phyloP scores from a whole-genome alignment of 495 filamentous ascomycete genomes.

The Rhypophila decipiens region DNA sequence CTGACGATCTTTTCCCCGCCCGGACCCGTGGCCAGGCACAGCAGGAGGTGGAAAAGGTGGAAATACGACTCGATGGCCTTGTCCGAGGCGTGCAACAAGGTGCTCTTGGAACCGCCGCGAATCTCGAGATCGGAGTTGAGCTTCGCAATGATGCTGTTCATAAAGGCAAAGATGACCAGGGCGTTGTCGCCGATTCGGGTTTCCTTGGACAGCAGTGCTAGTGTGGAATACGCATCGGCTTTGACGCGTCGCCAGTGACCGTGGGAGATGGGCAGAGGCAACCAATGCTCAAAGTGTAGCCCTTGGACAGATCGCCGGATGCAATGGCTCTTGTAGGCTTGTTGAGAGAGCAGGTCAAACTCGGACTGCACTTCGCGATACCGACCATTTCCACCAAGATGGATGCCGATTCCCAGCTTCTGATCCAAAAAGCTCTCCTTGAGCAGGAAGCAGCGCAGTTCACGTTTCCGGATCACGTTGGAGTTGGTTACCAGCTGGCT shows the following conservation, averaged over 20 bases:
- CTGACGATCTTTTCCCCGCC: conserved; percentile 14
- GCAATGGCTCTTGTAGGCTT: conserved; percentile 26
- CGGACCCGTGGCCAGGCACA: conserved; percentile 31
- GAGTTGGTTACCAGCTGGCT: conserved; percentile 26
- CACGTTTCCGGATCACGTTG: conserved; percentile 39
- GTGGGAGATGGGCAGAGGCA: conserved; percentile 43
- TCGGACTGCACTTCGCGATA: conserved; percentile 33
- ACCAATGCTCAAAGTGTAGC: conserved; percentile 35
- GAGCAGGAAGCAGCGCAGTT: conserved; percentile 46
- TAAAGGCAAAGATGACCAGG: conserved; percentile 41
- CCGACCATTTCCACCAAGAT: conserved; percentile 5
- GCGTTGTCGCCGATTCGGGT: conserved; percentile 11
- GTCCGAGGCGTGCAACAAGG: conserved; percentile 42
- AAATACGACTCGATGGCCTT: conserved; percentile 51
- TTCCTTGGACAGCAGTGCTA: conserved; percentile 11
- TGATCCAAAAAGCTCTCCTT: conserved; percentile 33
- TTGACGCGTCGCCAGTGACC: conserved; percentile 37
- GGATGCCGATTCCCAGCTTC: conserved; percentile 43
- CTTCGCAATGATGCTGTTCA: conserved; percentile 47
- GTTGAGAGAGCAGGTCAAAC: conserved; percentile 41
- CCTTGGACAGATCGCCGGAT: conserved; percentile 35
- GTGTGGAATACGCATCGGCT: conserved; percentile 9
- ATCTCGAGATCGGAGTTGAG: conserved; percentile 28
- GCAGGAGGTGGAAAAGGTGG: conserved; percentile 45
- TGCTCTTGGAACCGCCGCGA: conserved; percentile 21